phyloP scores from a whole-genome alignment of 805 yeast species.

The Scheffersomyces lignosus region DNA sequence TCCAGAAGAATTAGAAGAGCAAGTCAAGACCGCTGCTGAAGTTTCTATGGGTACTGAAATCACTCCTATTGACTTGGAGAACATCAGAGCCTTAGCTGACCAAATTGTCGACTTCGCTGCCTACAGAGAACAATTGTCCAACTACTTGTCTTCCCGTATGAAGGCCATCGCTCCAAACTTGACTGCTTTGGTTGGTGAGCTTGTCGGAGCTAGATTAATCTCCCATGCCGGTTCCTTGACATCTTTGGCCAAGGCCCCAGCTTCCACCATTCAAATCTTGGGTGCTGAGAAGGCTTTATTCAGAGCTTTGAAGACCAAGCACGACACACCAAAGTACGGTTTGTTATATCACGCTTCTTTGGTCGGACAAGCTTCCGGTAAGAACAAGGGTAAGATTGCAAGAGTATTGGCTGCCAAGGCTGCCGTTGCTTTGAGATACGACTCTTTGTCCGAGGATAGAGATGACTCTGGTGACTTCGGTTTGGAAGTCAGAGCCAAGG shows the following conservation, averaged over 20 bases:
- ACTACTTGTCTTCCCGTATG: conserved; percentile 92
- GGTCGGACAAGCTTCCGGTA: conserved; percentile 90
- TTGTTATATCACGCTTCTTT: conserved; percentile 92
- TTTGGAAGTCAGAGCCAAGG: conserved; percentile 84
- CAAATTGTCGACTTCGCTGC: conserved; percentile 95
- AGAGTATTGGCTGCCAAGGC: conserved; percentile 98
- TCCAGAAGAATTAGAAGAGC: conserved; percentile 49
- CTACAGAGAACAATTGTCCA: conserved; percentile 93
- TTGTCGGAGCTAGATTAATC: conserved; percentile 96
- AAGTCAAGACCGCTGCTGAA: conserved; percentile 94
- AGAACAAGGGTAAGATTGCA: conserved; percentile 98
- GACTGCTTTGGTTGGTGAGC: conserved; percentile 93
- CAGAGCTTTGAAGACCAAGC: conserved; percentile 94
- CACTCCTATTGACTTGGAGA: conserved; percentile 83
- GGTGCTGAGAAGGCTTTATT: conserved; percentile 97
- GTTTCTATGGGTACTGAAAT: conserved; percentile 99
- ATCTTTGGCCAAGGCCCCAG: conserved; percentile 96
- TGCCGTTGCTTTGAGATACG: conserved; percentile 94
- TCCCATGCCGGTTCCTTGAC: conserved; percentile 96
- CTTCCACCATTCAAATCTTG: conserved; percentile 94
- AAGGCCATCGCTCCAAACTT: conserved; percentile 98
- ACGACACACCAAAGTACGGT: conserved; percentile 96
- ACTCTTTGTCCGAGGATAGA: conserved; percentile 95
- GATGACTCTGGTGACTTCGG: conserved; percentile 95
- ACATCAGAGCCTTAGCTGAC: conserved; percentile 88